phyloP scores from a whole-genome alignment of 495 filamentous ascomycete genomes.

The Tuber borchii region DNA sequence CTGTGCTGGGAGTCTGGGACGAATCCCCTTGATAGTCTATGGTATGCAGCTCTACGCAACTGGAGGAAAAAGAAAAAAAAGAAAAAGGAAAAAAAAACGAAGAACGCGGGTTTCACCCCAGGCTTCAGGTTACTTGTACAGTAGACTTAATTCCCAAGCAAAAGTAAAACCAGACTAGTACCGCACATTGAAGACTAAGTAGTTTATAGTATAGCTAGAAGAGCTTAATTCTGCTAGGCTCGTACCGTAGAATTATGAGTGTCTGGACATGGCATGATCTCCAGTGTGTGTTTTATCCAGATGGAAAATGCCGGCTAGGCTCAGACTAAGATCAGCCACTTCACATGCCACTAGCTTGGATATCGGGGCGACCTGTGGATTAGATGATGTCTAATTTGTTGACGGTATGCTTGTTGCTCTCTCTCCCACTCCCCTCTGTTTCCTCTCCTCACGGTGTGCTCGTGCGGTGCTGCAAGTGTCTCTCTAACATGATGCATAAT shows the following conservation, averaged over 20 bases:
- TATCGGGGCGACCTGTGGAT: background rate
- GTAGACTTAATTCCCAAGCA: background rate
- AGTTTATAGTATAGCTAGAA: background rate
- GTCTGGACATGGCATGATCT: background rate
- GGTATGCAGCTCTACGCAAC: background rate
- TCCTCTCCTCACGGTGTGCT: background rate
- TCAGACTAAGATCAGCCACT: background rate
- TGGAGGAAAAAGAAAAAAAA: background rate
- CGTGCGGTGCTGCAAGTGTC: background rate
- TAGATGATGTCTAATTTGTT: background rate
- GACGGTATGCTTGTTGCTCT: background rate
- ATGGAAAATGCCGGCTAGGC: background rate
- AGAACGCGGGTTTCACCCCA: background rate
- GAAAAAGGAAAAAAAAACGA: background rate
- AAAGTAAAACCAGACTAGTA: background rate
- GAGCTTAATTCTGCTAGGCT: too few species aligned
- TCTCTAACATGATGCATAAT: background rate
- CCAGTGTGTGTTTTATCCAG: background rate
- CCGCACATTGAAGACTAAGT: background rate
- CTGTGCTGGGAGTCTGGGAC: background rate
- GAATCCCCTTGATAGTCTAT: background rate
- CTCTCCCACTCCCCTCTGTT: background rate
- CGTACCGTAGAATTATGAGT: background rate
- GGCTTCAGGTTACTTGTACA: background rate
- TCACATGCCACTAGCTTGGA: background rate